A percentile compares a stretch with the other conserved stretches of the same genome.
phyloP scores from a whole-genome alignment of 495 filamentous ascomycete species.

The Aspergillus sclerotioniger region DNA sequence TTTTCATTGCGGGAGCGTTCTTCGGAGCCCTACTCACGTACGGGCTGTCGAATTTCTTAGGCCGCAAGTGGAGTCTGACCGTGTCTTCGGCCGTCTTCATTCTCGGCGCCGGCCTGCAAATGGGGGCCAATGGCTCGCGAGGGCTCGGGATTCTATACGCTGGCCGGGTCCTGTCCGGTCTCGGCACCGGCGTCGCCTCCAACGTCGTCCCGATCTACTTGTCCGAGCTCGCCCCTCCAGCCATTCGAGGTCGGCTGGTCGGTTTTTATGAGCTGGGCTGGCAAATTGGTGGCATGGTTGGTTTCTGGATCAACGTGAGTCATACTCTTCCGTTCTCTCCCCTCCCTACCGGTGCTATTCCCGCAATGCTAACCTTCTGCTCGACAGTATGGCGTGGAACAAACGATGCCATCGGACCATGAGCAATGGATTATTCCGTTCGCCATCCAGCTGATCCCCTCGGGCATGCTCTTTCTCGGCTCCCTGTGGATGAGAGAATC shows the following conservation, averaged over 20 bases:
- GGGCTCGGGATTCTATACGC: slow-evolving; percentile 64
- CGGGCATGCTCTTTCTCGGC: slow-evolving; percentile 45
- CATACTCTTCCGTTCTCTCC: neutral
- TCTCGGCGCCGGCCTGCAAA: slow-evolving; percentile 62
- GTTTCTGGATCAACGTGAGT: slow-evolving; percentile 66
- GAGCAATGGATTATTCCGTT: slow-evolving; percentile 58
- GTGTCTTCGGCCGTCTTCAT: slow-evolving; percentile 57
- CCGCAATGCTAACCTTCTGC: slow-evolving; percentile 15
- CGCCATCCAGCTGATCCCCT: slow-evolving; percentile 54
- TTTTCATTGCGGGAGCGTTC: slow-evolving; percentile 68
- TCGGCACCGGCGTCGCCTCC: slow-evolving; percentile 74
- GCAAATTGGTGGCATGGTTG: slow-evolving; percentile 71
- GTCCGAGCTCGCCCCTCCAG: slow-evolving; percentile 73
- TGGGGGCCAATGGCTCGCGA: slow-evolving; percentile 54
- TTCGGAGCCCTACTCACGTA: slow-evolving; percentile 66
- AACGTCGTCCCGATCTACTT: slow-evolving; percentile 77
- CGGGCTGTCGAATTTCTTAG: slow-evolving; percentile 52
- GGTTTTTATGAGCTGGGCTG: slow-evolving; percentile 72
- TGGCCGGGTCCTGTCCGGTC: slow-evolving; percentile 68
- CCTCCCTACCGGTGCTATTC: neutral
- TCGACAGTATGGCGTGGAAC: slow-evolving; percentile 38
- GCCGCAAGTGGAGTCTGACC: slow-evolving; percentile 54
- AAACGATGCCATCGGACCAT: slow-evolving; percentile 30
- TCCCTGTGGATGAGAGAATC: slow-evolving; percentile 52
- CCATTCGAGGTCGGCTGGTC: slow-evolving; percentile 75